Evolutionary conservation across 2,329 filamentous ascomycete genomes (phyloP).

Genomic region (Beauveria medogensis): DNA sequence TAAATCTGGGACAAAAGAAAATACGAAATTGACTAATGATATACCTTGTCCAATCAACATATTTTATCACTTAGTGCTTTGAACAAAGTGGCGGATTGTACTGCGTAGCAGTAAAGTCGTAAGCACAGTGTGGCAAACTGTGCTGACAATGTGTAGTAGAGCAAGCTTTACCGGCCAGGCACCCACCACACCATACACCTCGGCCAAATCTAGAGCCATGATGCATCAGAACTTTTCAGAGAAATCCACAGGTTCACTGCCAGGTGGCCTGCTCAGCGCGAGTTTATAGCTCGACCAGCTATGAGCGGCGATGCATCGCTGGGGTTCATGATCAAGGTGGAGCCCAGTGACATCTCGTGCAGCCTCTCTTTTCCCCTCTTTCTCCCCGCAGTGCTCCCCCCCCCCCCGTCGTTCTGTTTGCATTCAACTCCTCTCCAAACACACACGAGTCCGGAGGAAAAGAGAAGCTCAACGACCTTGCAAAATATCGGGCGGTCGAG

Average conservation of each 20-base stretch:
- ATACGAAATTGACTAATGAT: neutral
- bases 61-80: no score
- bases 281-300: neutral
- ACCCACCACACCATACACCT: no score
- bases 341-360: neutral
- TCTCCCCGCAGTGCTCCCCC: neutral
- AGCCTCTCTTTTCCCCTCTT: neutral
- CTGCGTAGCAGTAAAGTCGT: neutral
- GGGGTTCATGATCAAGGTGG: constrained; percentile 4
- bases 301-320: neutral
- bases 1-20: no score
- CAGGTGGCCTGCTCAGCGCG: neutral
- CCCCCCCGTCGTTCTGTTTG: neutral
- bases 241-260: neutral
- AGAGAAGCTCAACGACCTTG: neutral
- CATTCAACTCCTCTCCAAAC: neutral
- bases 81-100: no score
- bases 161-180: no score
- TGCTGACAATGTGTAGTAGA: no score
- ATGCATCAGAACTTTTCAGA: no score
- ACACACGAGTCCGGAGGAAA: neutral
- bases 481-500: neutral
- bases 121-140: no score
- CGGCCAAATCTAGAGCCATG: no score
- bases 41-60: neutral